Conservation (phyloP, 805 yeast species). For the Metschnikowia kofuensis region DNA sequence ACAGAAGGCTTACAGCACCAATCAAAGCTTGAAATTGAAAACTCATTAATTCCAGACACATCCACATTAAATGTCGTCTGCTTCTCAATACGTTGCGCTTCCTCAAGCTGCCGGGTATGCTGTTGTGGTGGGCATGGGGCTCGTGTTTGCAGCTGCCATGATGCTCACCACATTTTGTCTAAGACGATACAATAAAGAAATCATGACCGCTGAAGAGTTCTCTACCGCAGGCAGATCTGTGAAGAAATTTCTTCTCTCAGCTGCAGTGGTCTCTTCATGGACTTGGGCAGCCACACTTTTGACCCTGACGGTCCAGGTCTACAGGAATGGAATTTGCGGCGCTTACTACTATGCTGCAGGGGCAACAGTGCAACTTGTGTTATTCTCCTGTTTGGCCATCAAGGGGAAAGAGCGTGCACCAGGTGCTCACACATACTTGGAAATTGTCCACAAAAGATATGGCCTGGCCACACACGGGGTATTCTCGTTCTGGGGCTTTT, state of each 20-base stretch:
- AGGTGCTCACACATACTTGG: constrained; percentile 86
- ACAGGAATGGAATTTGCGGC: constrained; percentile 71
- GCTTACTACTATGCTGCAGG: constrained; percentile 87
- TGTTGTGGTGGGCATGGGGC: constrained; percentile 83
- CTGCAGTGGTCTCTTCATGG: constrained; percentile 94
- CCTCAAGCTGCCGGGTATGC: constrained; percentile 87
- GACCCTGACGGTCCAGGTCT: constrained; percentile 75
- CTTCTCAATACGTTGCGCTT: constrained; percentile 31
- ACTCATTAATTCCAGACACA: not conserved
- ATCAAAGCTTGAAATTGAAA: not conserved
- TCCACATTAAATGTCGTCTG: constrained; percentile 14
- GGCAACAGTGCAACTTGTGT: constrained; percentile 82
- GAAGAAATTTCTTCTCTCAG: constrained; percentile 76
- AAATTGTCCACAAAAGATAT: constrained; percentile 75
- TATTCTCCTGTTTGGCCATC: constrained; percentile 84
- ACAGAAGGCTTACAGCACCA: too few relatives aligned
- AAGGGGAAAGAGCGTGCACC: constrained; percentile 90
- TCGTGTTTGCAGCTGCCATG: constrained; percentile 77
- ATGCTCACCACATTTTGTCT: constrained; percentile 66
- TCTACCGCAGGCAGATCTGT: constrained; percentile 91
- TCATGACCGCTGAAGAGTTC: constrained; percentile 90
- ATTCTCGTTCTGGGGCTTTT: constrained; percentile 75
- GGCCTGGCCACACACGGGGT: constrained; percentile 70
- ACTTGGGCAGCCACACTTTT: constrained; percentile 63
- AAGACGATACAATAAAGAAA: constrained; percentile 77